Conservation (phyloP, 768 basidiomycete genomes). For the Mycena epipterygia region DNA sequence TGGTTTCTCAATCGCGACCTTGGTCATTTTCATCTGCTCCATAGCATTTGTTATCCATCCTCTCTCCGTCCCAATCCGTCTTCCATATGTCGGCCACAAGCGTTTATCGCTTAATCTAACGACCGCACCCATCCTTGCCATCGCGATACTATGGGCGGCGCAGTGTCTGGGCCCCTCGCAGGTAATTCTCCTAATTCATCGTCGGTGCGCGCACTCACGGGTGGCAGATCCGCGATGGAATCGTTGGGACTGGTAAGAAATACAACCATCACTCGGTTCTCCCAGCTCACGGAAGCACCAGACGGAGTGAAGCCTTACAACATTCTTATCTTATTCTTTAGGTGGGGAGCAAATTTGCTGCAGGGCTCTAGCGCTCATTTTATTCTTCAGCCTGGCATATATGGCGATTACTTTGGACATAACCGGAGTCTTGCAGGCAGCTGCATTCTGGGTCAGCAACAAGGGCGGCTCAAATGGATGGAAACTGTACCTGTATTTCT, state of each 20-base stretch:
- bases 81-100: slow-evolving; percentile 48
- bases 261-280: no score
- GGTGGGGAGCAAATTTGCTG: no score
- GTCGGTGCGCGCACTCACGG: not conserved
- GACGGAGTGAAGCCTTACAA: slow-evolving; percentile 91
- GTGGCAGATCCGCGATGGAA: slow-evolving; percentile 74
- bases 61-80: slow-evolving; percentile 54
- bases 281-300: slow-evolving; percentile 22
- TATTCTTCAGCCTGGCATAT: slow-evolving; percentile 94
- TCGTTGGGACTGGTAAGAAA: slow-evolving; percentile 67
- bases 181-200: slow-evolving; percentile 27
- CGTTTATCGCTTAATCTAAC: slow-evolving; percentile 62
- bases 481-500: slow-evolving; percentile 85
- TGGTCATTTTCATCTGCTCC: slow-evolving; percentile 67
- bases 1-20: slow-evolving; percentile 60
- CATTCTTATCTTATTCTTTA: slow-evolving; percentile 93
- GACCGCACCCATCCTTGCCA: slow-evolving; percentile 67
- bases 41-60: slow-evolving; percentile 66
- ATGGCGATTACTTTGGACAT: slow-evolving; percentile 93
- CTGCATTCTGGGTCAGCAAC: slow-evolving; percentile 92
- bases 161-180: slow-evolving; percentile 62
- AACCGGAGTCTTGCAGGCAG: slow-evolving; percentile 87
- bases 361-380: no score
- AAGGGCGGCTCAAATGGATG: slow-evolving; percentile 81
- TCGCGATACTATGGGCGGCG: slow-evolving; percentile 67